Evolutionary conservation across 495 filamentous ascomycete species (phyloP), one percentile per base, ranked within the genome.

Genomic region (Trichoderma gamsii): DNA sequence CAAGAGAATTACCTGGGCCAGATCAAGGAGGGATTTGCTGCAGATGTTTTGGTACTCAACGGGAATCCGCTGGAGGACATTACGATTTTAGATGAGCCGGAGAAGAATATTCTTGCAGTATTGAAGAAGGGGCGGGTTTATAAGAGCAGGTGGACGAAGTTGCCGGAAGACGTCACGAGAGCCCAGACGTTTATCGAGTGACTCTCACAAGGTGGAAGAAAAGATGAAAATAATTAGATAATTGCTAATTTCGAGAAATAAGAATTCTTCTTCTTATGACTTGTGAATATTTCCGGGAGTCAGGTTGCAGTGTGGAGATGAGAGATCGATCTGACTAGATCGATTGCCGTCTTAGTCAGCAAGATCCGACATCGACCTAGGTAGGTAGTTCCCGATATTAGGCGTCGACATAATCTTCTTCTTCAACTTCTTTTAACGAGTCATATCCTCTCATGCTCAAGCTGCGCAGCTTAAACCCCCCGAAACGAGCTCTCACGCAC

Each of bases 41-140:
- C 81, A 0, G 82, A 83, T 70, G 16, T 83, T n/a, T 67, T 83
- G 41, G 67, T 83, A 21, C 65, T 83, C 41, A 77, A 76, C 25
- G 69, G 70, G 66, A 84, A 85, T 67, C 83, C 83, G 41, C 71
- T 87, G 25, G 80, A 86, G 63, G 79, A 86, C 75, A 77, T 86
- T 2, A 77, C 75, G 44, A 74, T 86, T 18, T 75, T 85, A 51
- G 81, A 84, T 68, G 70, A 73, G 5, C 79, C 80, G 9, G 78
- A 83, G 46, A 71, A 76, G 67, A 71, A 82, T 72, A 67, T 84
- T 25, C 71, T 84, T 11, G 81, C 78, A 12, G 79, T 84, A 8
- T 75, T 86, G 66, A 84, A 84, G 69, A 83, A 81, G 21, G 83
- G 84, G 2, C 72, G 80, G 18, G 79, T 84, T 21, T 74, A 76